Percentiles rank a stretch among this genome's conserved stretches.
Evolutionary conservation across 805 yeast genomes (phyloP).

Genomic region (Pichia occidentalis): DNA sequence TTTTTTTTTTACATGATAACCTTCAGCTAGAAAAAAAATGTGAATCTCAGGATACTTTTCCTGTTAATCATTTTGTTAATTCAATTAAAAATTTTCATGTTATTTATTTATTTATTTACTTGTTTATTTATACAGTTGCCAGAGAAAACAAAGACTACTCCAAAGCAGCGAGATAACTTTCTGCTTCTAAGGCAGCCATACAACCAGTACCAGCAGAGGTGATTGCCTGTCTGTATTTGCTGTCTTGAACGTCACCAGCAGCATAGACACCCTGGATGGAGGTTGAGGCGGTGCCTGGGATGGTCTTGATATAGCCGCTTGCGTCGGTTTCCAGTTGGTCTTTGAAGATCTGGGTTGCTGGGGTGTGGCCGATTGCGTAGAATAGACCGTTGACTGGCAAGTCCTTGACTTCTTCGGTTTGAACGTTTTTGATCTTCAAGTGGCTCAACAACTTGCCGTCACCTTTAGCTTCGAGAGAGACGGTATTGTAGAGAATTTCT

Average conservation of each 20-base stretch:
- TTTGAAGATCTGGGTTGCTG: conserved; percentile 80
- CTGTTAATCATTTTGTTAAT: no score
- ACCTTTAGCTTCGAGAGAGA: conserved; percentile 84
- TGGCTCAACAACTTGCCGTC: conserved; percentile 75
- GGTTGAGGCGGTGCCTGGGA: conserved; percentile 84
- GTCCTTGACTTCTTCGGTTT: conserved; percentile 61
- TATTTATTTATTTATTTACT: no score
- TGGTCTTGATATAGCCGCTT: conserved; percentile 80
- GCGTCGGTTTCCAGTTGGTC: conserved; percentile 80
- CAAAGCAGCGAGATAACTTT: conserved; percentile 55
- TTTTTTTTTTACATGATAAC: no score
- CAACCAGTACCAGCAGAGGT: conserved; percentile 99
- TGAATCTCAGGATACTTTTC: no score
- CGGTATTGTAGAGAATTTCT: conserved; percentile 84
- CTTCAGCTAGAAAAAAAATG: no score
- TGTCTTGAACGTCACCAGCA: conserved; percentile 98
- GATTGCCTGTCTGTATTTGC: conserved; percentile 95
- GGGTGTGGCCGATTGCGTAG: conserved; percentile 96
- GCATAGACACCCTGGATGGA: conserved; percentile 90
- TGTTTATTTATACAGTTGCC: no score
- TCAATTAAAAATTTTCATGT: no score
- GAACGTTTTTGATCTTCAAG: conserved; percentile 61
- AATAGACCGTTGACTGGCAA: conserved; percentile 84
- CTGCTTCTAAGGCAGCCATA: conserved; percentile 98
- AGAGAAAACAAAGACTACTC: conserved; percentile 37